A percentile compares a stretch with the other conserved stretches of the same genome.
phyloP scores from a whole-genome alignment of 805 yeast genomes.

The Starmerella floricola region DNA sequence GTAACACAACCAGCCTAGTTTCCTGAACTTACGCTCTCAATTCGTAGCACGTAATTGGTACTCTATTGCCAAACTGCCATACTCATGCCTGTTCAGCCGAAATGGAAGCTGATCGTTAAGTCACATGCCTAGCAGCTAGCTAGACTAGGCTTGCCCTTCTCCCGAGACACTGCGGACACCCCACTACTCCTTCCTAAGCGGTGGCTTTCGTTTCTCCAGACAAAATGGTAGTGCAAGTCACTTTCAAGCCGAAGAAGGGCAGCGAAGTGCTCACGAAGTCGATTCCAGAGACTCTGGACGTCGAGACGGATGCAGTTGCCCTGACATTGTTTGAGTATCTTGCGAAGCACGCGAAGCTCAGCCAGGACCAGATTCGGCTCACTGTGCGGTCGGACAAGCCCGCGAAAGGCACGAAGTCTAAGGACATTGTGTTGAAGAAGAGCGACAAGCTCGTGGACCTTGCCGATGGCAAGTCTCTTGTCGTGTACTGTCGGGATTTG shows the following conservation, averaged over 20 bases:
- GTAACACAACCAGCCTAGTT: no score
- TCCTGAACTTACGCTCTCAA: no score
- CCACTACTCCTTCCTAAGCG: no score
- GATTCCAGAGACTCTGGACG: conserved; percentile 6
- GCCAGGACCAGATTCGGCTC: conserved; percentile 45
- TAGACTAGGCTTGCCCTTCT: no score
- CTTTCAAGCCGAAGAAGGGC: conserved; percentile 15
- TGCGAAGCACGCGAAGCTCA: conserved; percentile 30
- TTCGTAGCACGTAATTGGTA: no score
- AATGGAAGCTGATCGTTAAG: no score
- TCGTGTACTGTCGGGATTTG: conserved; percentile 65
- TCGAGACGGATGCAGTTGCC: conserved; percentile 8
- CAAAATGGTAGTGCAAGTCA: conserved; percentile 9
- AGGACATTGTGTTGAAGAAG: conserved; percentile 35
- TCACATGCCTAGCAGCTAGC: no score
- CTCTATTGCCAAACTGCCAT: no score
- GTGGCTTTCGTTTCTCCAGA: neutral
- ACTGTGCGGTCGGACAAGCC: conserved; percentile 27
- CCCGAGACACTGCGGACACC: no score
- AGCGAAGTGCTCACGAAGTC: conserved; percentile 8
- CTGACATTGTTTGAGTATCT: conserved; percentile 6
- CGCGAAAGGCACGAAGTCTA: conserved; percentile 23
- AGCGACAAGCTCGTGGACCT: conserved; percentile 38
- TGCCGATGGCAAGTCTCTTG: conserved; percentile 32
- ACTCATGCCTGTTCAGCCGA: no score